Evolutionary conservation across 108 stramenopile genomes (phyloP), one percentile per base, ranked within the genome.

Genomic region (Discostella pseudostelligera): DNA sequence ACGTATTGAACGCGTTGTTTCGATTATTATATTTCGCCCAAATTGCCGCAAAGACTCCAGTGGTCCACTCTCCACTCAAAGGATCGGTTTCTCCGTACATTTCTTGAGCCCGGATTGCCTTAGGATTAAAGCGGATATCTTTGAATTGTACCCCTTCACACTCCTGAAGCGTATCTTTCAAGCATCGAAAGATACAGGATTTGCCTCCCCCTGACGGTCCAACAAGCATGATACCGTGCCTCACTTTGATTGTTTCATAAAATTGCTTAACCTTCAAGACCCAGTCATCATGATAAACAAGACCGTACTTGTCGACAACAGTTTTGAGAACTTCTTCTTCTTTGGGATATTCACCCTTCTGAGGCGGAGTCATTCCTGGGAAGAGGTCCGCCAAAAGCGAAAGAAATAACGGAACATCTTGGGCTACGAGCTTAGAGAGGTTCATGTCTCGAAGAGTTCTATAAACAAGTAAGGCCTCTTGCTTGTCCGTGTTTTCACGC

Each of bases 1-100:
- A 94, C 0, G 93, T 94, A 73, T 90, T 93, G 89, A 87, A 92
- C 10, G 85, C 50, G 62, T 92, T 90, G 51, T 63, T 80, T 42
- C 90, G 84, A 53, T 88, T 90, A 81, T 95, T 95, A 85, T 81
- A 88, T 50, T 92, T 93, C 24, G 85, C 90, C 93, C 93, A 96
- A 66, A 93, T 92, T 26, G 93, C 92, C 8, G 95, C 90, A 72
- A 95, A 96, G 17, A 96, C 88, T 57, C 95, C 95, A 14, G 89
- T 93, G 10, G 86, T 92, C 95, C 95, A 96, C 66, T 96, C 95
- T 32, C 92, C 93, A 35, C 81, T 83, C 46, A 84, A n/a, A 1
- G 87, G 86, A 70, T 95, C 93, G 2, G 89, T 84, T 64, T 93
- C 90, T n/a, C 95, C 95, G 59, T 95, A 96, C 93, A 96, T 93